Evolutionary conservation across 805 yeast genomes (phyloP).

Genomic region (Ogataea naganishii): DNA sequence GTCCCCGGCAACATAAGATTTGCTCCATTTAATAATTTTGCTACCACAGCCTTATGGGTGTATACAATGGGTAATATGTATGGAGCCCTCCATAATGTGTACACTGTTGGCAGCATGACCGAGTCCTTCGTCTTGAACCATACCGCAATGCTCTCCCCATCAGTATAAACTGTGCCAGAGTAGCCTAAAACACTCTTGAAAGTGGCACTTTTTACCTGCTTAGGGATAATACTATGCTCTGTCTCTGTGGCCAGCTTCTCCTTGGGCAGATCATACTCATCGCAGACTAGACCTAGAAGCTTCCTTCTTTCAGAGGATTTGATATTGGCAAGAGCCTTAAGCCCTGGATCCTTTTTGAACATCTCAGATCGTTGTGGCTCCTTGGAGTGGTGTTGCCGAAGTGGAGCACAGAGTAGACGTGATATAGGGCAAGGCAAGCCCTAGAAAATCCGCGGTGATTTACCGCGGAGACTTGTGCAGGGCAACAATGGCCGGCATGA

Average conservation of each 20-base stretch:
- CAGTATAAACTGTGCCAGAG: constrained; percentile 60
- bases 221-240: constrained; percentile 36
- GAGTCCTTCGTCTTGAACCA: constrained; percentile 62
- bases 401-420: no score
- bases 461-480: no score
- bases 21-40: constrained; percentile 69
- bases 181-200: constrained; percentile 43
- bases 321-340: constrained; percentile 70
- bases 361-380: no score
- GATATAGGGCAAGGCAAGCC: no score
- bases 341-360: constrained; percentile 47
- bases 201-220: constrained; percentile 52
- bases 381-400: no score
- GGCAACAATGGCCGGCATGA: no score
- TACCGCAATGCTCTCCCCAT: constrained; percentile 55
- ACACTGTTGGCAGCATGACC: constrained; percentile 58
- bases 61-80: constrained; percentile 54
- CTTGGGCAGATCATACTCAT: constrained; percentile 30
- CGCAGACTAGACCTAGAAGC: constrained; percentile 34
- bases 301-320: constrained; percentile 74
- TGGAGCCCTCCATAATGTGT: constrained; percentile 64
- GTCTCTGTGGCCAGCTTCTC: constrained; percentile 32
- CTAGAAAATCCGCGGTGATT: no score
- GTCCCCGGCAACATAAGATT: constrained; percentile 72
- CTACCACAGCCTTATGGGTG: constrained; percentile 71